Evolutionary conservation across 345 rosid species (phyloP), one percentile per base, ranked within the genome.

Genomic region (Pistacia integerrima): DNA sequence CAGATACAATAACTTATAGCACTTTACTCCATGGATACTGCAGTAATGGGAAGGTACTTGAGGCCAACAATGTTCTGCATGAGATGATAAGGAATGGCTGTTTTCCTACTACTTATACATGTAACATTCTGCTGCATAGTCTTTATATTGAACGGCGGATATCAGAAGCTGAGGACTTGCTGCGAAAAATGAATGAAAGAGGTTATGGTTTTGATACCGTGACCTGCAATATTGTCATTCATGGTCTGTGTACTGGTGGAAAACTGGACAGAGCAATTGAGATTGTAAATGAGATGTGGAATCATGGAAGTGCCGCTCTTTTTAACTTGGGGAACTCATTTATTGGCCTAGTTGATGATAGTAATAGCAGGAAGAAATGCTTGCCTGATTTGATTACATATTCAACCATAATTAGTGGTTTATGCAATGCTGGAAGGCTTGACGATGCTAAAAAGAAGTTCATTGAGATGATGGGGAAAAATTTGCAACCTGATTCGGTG

Each of bases 221-320:
- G 74, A 90, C 99, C 74, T 96, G 98, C 83, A 96, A 96, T 83
- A 90, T 91, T 74, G 84, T 96, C 66, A 86, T 92, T 82, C 90
- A 90, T 80, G 97, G 97, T 79, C 90, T 96, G 28, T 93, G 99
- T 82, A 87, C 78, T 55, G 79, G 82, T 76, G 97, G 93, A 60
- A 89, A 90, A 74, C 73, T 96, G 80, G 97, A 96, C 79, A 92
- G 90, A 87, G 99, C 98, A 70, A 80, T 93, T 72, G 95, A 93
- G 84, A 87, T 96, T 65, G 91, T 86, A 63, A 82, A 75, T 79
- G 94, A 85, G 67, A 88, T 96, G 98, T 92, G 95, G 88, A 87
- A 77, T 54, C 89, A 89, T 72, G 97, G 97, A 86, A 90, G 91
- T 83, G 97, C 97, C 78, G 98, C 97, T 84, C 93, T 96, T 78